Conservation (phyloP, 805 yeast species). For the Pichia nanzhaoensis region DNA sequence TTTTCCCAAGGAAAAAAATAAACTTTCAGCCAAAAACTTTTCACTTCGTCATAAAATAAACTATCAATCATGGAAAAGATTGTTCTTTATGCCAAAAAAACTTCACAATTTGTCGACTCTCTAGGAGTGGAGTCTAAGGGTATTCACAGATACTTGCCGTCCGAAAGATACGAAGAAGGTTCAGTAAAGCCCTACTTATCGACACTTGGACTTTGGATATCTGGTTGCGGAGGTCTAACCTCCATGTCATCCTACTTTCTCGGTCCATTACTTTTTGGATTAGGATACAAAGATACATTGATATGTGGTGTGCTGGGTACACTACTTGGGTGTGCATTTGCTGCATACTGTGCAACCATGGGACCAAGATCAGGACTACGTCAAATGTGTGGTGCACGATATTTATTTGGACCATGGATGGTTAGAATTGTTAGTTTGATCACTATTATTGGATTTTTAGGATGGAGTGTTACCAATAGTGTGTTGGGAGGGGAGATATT, state of each 20-base stretch:
- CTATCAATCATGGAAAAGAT: not conserved
- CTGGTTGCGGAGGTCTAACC: conserved; percentile 83
- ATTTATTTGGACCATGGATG: conserved; percentile 79
- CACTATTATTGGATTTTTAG: conserved; percentile 68
- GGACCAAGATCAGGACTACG: conserved; percentile 89
- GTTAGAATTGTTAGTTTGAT: conserved; percentile 70
- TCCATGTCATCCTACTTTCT: conserved; percentile 80
- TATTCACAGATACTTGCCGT: conserved; percentile 64
- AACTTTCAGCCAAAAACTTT: no score
- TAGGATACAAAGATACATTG: conserved; percentile 61
- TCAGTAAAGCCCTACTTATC: conserved; percentile 24
- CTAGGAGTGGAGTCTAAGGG: conserved; percentile 71
- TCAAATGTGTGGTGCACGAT: conserved; percentile 80
- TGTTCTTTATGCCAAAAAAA: conserved; percentile 9
- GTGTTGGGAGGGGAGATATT: conserved; percentile 86
- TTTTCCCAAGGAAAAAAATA: no score
- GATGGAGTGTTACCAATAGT: conserved; percentile 93
- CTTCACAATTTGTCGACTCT: conserved; percentile 39
- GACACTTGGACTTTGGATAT: conserved; percentile 72
- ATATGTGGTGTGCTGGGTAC: conserved; percentile 58
- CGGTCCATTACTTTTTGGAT: conserved; percentile 64
- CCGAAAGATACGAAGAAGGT: conserved; percentile 34
- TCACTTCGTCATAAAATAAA: not conserved
- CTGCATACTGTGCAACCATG: conserved; percentile 79
- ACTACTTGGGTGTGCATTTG: conserved; percentile 63